phyloP scores from a whole-genome alignment of 2,329 filamentous ascomycete genomes.

The Neopestalotiopsis clavispora region DNA sequence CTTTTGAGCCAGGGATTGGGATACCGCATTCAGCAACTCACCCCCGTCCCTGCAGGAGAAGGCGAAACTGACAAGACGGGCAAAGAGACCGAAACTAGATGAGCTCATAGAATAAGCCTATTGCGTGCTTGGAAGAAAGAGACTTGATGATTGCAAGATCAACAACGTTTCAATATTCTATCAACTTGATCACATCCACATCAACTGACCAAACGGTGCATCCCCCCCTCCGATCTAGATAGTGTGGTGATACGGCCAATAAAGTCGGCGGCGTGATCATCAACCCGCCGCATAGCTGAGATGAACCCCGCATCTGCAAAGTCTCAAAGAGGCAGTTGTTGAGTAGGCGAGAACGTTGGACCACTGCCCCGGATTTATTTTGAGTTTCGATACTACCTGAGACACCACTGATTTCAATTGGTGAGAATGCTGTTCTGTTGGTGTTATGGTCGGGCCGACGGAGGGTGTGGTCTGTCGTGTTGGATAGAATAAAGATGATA shows the following conservation, averaged over 20 bases:
- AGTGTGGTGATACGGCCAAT: slow-evolving; percentile 7
- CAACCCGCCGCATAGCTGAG: neutral
- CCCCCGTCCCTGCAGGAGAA: slow-evolving; percentile 6
- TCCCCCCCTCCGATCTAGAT: neutral
- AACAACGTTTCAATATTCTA: neutral
- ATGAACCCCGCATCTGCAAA: slow-evolving; percentile 10
- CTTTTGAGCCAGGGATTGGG: neutral
- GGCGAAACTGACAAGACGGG: neutral
- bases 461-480: neutral
- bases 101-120: slow-evolving; percentile 1
- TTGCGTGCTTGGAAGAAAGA: slow-evolving; percentile 10
- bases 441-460: neutral
- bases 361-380: slow-evolving; percentile 1
- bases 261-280: slow-evolving; percentile 1
- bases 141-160: neutral
- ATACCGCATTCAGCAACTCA: slow-evolving; percentile 9
- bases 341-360: slow-evolving; percentile 10
- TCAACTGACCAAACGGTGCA: neutral
- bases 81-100: slow-evolving; percentile 1
- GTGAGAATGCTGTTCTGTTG: neutral
- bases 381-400: neutral
- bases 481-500: neutral
- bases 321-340: slow-evolving; percentile 16
- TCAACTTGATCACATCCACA: neutral
- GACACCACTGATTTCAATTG: neutral